Conservation (phyloP, 768 basidiomycete genomes). For the Gyrodon lividus region DNA sequence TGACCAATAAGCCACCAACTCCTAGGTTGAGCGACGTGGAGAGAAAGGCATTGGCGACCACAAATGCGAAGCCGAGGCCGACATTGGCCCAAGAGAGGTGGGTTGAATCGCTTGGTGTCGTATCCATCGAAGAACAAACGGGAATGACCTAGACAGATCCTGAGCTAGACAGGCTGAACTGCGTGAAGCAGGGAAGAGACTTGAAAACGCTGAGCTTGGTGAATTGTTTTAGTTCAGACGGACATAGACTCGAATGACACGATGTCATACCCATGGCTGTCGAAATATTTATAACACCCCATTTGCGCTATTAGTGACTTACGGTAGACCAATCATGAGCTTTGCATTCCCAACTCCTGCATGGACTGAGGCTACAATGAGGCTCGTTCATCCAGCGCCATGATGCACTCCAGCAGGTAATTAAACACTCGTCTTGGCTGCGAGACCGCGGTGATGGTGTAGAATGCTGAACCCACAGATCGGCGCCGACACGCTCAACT, state of each 20-base stretch:
- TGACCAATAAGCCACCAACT: slow-evolving; percentile 63
- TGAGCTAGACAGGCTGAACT: background rate
- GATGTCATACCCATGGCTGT: background rate
- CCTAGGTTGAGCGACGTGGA: slow-evolving; percentile 67
- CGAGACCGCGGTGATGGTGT: background rate
- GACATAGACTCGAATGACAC: background rate
- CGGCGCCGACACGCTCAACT: no score
- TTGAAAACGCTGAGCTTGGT: background rate
- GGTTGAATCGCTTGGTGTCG: slow-evolving; percentile 16
- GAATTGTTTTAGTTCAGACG: background rate
- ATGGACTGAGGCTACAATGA: background rate
- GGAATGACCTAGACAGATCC: background rate
- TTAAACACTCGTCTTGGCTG: background rate
- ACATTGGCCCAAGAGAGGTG: slow-evolving; percentile 73
- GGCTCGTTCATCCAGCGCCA: no score
- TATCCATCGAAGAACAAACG: slow-evolving; percentile 29
- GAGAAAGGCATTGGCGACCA: slow-evolving; percentile 66
- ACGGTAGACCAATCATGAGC: background rate
- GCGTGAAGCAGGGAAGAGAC: background rate
- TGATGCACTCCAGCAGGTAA: background rate
- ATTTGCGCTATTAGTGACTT: background rate
- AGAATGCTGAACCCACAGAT: no score
- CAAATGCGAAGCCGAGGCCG: slow-evolving; percentile 69
- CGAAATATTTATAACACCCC: background rate
- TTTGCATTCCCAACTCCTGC: background rate